These are phyloP conservation scores for Umbelopsis sp. DNA, from an alignment of 371 early-diverging fungal genomes.

Conservation along the genomic window DNA sequence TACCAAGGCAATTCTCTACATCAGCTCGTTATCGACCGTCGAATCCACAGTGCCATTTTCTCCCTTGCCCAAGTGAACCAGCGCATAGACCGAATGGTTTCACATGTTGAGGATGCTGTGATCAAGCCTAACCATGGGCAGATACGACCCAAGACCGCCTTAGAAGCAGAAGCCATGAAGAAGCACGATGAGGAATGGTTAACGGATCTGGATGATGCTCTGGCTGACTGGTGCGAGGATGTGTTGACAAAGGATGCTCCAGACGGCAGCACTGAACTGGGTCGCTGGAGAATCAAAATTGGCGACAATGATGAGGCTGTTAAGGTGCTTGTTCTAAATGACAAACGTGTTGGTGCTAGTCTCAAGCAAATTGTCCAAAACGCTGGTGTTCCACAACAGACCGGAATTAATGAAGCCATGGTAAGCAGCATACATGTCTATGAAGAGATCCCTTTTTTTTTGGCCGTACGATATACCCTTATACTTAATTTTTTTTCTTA, in stretches of 20 bases:
- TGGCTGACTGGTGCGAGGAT: slow-evolving; percentile 55
- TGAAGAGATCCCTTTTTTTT: neutral
- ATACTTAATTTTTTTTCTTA: neutral
- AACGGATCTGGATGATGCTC: slow-evolving; percentile 46
- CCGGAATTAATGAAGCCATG: slow-evolving; percentile 50
- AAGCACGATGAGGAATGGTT: slow-evolving; percentile 48
- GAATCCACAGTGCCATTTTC: slow-evolving; percentile 40
- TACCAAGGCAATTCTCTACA: slow-evolving; percentile 24
- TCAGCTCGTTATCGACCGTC: slow-evolving; percentile 34
- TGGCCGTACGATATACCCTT: too few relatives aligned
- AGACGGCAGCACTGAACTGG: slow-evolving; percentile 38
- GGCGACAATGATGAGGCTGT: slow-evolving; percentile 50
- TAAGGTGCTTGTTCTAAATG: slow-evolving; percentile 47
- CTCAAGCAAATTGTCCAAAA: slow-evolving; percentile 48
- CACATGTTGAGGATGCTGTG: slow-evolving; percentile 35
- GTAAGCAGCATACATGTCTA: slow-evolving; percentile 19
- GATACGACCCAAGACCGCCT: slow-evolving; percentile 7
- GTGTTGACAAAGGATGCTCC: slow-evolving; percentile 28
- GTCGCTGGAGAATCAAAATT: slow-evolving; percentile 40
- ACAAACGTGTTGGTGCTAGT: slow-evolving; percentile 42
- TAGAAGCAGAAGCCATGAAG: slow-evolving; percentile 1
- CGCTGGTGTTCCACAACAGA: slow-evolving; percentile 53
- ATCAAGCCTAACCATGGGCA: slow-evolving; percentile 17
- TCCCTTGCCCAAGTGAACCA: slow-evolving; percentile 39
- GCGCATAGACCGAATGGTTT: slow-evolving; percentile 46